Evolutionary conservation across 2,329 filamentous ascomycete genomes (phyloP).

Genomic region (Dactylonectria macrodidyma): DNA sequence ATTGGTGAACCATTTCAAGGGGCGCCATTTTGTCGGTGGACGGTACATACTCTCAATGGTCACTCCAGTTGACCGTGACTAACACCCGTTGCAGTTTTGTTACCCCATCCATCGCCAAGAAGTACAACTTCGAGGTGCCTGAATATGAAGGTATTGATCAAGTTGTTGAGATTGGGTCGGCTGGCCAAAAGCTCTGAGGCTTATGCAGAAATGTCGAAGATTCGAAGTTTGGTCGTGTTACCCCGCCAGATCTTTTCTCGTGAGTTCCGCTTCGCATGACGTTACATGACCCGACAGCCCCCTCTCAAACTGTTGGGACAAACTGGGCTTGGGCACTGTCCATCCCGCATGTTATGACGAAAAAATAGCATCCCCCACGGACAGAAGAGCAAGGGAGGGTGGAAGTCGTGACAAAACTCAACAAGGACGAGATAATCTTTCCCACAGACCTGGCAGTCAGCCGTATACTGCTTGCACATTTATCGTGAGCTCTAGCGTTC

Average conservation of each 20-base stretch:
- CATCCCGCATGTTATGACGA: constrained; percentile 64
- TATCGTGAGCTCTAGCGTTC: constrained; percentile 55
- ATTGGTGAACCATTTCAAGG: constrained; percentile 85
- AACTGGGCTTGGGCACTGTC: constrained; percentile 70
- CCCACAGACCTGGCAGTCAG: constrained; percentile 72
- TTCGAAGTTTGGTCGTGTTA: constrained; percentile 26
- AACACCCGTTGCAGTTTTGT: constrained; percentile 75
- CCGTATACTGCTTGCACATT: constrained; percentile 73
- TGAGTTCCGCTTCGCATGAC: constrained; percentile 27
- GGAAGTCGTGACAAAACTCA: constrained; percentile 68
- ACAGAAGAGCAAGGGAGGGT: constrained; percentile 64
- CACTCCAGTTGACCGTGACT: constrained; percentile 25
- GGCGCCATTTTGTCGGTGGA: constrained; percentile 93
- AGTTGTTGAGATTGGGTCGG: constrained; percentile 79
- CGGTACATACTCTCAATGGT: constrained; percentile 64
- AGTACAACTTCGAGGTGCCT: constrained; percentile 88
- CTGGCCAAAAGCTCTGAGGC: constrained; percentile 67
- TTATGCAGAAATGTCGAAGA: constrained; percentile 13
- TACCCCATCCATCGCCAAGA: constrained; percentile 81
- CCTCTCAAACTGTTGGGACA: constrained; percentile 72
- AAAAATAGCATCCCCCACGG: constrained; percentile 59
- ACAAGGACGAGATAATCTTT: constrained; percentile 72
- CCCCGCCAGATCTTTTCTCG: constrained; percentile 21
- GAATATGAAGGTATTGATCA: constrained; percentile 90
- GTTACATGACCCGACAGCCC: constrained; percentile 69